Percentiles rank a stretch among this genome's conserved stretches.
phyloP scores from a whole-genome alignment of 2,329 filamentous ascomycete genomes.

The Monilinia laxa region DNA sequence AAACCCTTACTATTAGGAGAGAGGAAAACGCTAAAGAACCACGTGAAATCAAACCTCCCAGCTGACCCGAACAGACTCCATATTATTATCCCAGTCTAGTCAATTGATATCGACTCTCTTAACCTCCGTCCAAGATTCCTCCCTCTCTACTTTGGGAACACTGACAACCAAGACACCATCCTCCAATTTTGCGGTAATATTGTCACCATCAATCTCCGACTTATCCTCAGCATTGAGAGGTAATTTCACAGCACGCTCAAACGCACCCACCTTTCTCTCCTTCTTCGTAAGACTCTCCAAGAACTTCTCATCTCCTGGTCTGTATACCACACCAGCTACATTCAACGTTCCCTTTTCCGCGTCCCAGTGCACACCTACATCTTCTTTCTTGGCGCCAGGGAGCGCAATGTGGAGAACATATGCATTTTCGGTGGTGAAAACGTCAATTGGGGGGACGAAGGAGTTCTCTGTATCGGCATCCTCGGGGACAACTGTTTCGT shows the following conservation, averaged over 20 bases:
- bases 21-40: not conserved
- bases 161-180: constrained; percentile 75
- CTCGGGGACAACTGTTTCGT: constrained; percentile 30
- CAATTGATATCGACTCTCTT: constrained; percentile 55
- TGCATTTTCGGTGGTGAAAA: constrained; percentile 66
- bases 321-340: constrained; percentile 70
- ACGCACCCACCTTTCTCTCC: constrained; percentile 71
- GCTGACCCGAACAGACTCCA: constrained; percentile 14
- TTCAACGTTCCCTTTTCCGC: constrained; percentile 63
- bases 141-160: constrained; percentile 70
- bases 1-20: constrained; percentile 13
- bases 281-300: constrained; percentile 59
- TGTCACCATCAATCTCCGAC: constrained; percentile 63
- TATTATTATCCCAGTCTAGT: constrained; percentile 17
- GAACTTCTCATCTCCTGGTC: constrained; percentile 68
- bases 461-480: constrained; percentile 41
- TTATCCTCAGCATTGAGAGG: constrained; percentile 52
- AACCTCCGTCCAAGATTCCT: constrained; percentile 57
- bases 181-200: constrained; percentile 73
- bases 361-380: constrained; percentile 76
- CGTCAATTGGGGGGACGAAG: constrained; percentile 68
- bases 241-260: constrained; percentile 68
- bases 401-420: constrained; percentile 72
- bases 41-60: constrained; percentile 23
- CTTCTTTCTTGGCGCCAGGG: constrained; percentile 76